phyloP scores from a whole-genome alignment of 2,329 filamentous ascomycete species.

The Piedraia hortae region DNA sequence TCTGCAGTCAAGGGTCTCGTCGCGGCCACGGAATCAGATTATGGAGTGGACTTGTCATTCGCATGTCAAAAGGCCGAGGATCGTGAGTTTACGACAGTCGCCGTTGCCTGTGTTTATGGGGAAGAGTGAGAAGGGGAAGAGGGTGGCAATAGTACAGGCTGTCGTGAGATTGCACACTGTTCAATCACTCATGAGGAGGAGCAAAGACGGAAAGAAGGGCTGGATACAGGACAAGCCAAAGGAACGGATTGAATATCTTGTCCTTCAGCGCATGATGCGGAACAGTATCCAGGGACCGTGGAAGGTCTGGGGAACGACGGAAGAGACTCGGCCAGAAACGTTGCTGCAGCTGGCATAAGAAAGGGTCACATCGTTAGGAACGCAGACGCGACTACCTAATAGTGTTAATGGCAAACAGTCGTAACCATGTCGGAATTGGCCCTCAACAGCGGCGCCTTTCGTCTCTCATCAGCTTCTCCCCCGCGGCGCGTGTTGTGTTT shows the following conservation, averaged over 20 bases:
- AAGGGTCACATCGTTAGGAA: too few species aligned
- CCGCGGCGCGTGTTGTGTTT: too few species aligned
- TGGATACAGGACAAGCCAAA: constrained; percentile 12
- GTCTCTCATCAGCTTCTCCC: too few species aligned
- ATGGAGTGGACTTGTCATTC: constrained; percentile 10
- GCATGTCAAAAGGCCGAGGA: constrained; percentile 7
- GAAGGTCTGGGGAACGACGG: constrained; percentile 23
- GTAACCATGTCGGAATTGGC: too few species aligned
- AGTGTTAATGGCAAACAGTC: too few species aligned
- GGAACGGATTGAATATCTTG: constrained; percentile 22
- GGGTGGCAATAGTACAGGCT: constrained; percentile 8
- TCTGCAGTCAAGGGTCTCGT: constrained; percentile 11
- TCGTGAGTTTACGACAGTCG: constrained; percentile 8
- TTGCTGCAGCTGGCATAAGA: too few species aligned
- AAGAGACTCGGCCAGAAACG: constrained; percentile 17
- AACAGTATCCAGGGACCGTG: constrained; percentile 17
- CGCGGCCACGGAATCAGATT: constrained; percentile 12
- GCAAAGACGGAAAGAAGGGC: constrained; percentile 5
- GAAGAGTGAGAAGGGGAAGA: constrained; percentile 3
- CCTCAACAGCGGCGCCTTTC: too few species aligned
- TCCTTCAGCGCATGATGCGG: constrained; percentile 20
- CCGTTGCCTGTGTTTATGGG: too few species aligned
- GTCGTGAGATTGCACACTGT: constrained; percentile 9
- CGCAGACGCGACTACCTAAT: too few species aligned
- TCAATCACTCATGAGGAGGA: constrained; percentile 7